Percentiles rank a stretch among this genome's conserved stretches.
Conservation (phyloP, 169 alveolate species). For the Cryptosporidium tyzzeri region DNA sequence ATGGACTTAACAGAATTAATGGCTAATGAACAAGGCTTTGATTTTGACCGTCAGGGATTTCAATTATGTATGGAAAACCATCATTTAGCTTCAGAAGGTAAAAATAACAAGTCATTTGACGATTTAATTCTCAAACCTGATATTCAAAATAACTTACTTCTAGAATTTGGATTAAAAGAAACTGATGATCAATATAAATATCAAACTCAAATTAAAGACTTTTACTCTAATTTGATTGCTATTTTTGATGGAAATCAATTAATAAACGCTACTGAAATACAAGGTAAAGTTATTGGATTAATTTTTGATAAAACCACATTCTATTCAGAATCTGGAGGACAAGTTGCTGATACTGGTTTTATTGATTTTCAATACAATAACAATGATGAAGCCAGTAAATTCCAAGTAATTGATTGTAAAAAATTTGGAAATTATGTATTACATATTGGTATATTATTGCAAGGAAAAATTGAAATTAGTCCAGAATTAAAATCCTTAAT, state of each 20-base stretch:
- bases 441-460: constrained; percentile 84
- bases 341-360: constrained; percentile 77
- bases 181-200: constrained; percentile 61
- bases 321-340: constrained; percentile 90
- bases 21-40: constrained; percentile 89
- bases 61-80: constrained; percentile 84
- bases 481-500: constrained; percentile 68
- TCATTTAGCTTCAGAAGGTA: constrained; percentile 85
- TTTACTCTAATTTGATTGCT: constrained; percentile 36
- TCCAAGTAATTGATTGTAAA: constrained; percentile 87
- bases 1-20: constrained; percentile 92
- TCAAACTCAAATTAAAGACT: not conserved
- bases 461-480: constrained; percentile 39
- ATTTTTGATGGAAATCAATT: constrained; percentile 76
- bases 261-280: constrained; percentile 23
- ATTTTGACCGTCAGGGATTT: constrained; percentile 87
- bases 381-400: constrained; percentile 66
- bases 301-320: constrained; percentile 88
- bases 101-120: constrained; percentile 21
- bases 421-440: constrained; percentile 88
- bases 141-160: constrained; percentile 17
- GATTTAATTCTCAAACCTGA: constrained; percentile 53
- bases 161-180: constrained; percentile 31
- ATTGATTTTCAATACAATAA: constrained; percentile 32
- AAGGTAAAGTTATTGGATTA: constrained; percentile 78